Conservation (phyloP, 129 eudicot species). For the Arctium lappa region DNA sequence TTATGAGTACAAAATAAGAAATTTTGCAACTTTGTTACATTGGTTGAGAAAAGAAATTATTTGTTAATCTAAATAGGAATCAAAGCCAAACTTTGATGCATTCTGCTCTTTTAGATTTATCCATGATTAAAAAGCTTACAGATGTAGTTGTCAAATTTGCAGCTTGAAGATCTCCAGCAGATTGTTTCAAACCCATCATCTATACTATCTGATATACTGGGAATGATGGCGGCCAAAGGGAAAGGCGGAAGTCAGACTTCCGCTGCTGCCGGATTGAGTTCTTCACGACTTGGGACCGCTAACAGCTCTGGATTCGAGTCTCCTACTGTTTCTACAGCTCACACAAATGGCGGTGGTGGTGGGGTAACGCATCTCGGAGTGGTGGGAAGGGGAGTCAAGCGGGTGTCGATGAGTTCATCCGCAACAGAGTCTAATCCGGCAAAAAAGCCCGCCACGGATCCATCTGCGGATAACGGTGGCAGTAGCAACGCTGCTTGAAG, state of each 20-base stretch:
- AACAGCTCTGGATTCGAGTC: constrained; percentile 48
- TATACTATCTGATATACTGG: constrained; percentile 70
- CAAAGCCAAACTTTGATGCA: no score
- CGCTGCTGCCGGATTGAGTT: constrained; percentile 30
- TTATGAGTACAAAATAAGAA: no score
- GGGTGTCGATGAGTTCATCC: constrained; percentile 57
- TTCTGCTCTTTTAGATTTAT: background rate
- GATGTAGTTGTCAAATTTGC: constrained; percentile 15
- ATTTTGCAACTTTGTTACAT: no score
- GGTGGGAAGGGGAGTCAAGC: constrained; percentile 96
- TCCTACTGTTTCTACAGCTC: constrained; percentile 66
- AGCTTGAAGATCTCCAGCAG: constrained; percentile 98
- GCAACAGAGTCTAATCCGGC: constrained; percentile 37
- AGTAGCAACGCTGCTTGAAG: constrained; percentile 46
- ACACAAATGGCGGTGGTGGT: constrained; percentile 50
- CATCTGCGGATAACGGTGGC: constrained; percentile 41
- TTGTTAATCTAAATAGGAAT: no score
- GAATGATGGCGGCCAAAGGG: constrained; percentile 62
- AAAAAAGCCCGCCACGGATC: constrained; percentile 56
- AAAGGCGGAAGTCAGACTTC: constrained; percentile 32
- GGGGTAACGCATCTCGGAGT: constrained; percentile 93
- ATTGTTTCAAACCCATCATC: constrained; percentile 68
- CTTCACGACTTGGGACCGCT: constrained; percentile 52
- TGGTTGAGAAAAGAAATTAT: no score
- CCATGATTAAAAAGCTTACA: background rate